Base-by-base conservation (phyloP, 2,329 filamentous ascomycete species). In the Aureobasidium leucospermi region DNA sequence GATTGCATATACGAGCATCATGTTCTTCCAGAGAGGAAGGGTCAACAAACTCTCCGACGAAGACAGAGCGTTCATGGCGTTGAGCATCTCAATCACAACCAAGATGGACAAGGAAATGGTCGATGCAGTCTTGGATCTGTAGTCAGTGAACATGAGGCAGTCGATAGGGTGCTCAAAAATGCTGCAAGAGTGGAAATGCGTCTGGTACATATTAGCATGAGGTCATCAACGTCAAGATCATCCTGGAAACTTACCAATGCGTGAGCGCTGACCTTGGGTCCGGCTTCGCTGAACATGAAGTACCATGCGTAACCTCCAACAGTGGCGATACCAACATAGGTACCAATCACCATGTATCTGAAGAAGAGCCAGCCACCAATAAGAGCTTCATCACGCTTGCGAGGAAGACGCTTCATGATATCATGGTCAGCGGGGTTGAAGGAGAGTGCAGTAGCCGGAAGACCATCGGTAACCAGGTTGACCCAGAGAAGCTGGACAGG, bases 371-470 rank as follows among this genome's bases (percentile, higher is more conserved):
- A 99, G 61, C 92, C 91, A 46, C 90, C 87, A 57, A 99, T 93
- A 53, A 99, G 86, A 6, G 89, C 79, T 75, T 99, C 95, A 68
- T 96, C 91, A 61, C 94, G 87, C 81, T 94, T 95, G 66, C 94
- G 82, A 29, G 94, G 95, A 65, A 86, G 85, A 62, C 94, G 86
- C 75, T 85, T 90, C 95, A 99, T 99, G 69, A 99, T 89, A 75
- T 97, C 94, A 73, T 96, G 86, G 72, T 99, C 95, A n/a, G 94
- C 86, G 9, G 95, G 94, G 78, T 99, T 99, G 83, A 99, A 99
- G 4, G 90, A 96, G 58, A 99, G 81, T 4, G 94, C 94, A 9
- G 95, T 99, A 43, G 94, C 94, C 36, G 94, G 94, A 58, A 99
- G 85, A 75, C 94, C 94, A 69, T 99, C 94, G 45, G 94, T 99